Base-by-base conservation (phyloP, 768 basidiomycete species). In the Fibroporia radiculosa region DNA sequence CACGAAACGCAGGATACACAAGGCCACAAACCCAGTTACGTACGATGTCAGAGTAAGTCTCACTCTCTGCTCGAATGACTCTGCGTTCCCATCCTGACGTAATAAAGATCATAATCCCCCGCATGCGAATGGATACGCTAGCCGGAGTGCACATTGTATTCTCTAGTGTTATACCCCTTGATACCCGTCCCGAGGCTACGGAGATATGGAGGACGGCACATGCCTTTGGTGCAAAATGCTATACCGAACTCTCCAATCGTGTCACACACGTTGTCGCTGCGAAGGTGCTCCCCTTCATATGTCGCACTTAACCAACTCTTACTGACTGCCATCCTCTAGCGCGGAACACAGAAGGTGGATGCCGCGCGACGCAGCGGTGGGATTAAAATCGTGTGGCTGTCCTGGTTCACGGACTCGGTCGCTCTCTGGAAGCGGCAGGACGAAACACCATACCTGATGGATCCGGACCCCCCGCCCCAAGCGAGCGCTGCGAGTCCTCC, bases 161-260 rank as follows among this genome's bases (percentile, higher is more conserved):
- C 65, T 97, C 95, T 1, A 90, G 93, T 45, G 80, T 99, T 31
- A 93, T 98, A 45, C 93, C 95, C 3, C 75, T 93, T n/a, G 84
- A 91, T 55, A 82, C 80, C 3, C 71, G 67, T 45, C 85, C 90
- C 28, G 83, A 92, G 61, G 70, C 72, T 38, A 87, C 77, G 40
- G 90, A 92, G 55, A 78, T 91, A 40, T 95, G 91, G 91, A 73
- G 77, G 53, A 72, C 84, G 60, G 91, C 95, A 11, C 73, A 75
- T 38, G 82, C 86, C 66, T 98, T 96, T 55, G 95, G 95, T 7
- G 95, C 95, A 2, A 71, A 69, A 37, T 89, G 84, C 62, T 75
- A 80, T 37, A 82, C 75, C 13, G 82, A 90, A 50, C 60, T 96
- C 31, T 72, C 71, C 4, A 62, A 61, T 22, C 66, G 73, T 2